A percentile compares a stretch with the other conserved stretches of the same genome.
These are phyloP conservation scores for Suillus sp. DNA, from an alignment of 768 basidiomycete species.

Conservation along the genomic window DNA sequence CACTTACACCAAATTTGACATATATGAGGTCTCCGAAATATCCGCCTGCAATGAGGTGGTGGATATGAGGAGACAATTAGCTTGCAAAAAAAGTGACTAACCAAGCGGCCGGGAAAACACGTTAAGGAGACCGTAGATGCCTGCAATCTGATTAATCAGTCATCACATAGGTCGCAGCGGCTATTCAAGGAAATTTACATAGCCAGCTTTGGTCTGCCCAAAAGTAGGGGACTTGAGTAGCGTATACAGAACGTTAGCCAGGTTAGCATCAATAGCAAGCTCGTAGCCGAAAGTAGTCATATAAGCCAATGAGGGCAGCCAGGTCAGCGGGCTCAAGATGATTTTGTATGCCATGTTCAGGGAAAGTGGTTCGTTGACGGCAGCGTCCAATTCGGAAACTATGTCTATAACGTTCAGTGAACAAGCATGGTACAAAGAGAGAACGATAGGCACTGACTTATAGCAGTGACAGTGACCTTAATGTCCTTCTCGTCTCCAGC, in stretches of 20 bases:
- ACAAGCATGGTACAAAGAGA: neutral
- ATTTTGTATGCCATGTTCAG: slow-evolving; percentile 34
- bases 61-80: neutral
- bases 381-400: slow-evolving; percentile 42
- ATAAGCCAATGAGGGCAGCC: slow-evolving; percentile 57
- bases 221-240: slow-evolving; percentile 42
- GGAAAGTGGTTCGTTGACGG: slow-evolving; percentile 49
- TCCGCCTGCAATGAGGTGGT: slow-evolving; percentile 35
- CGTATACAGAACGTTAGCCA: slow-evolving; percentile 47
- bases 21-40: slow-evolving; percentile 50
- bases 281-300: slow-evolving; percentile 60
- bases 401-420: slow-evolving; percentile 17
- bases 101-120: slow-evolving; percentile 50
- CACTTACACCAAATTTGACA: slow-evolving; percentile 39
- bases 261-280: slow-evolving; percentile 55
- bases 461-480: slow-evolving; percentile 22
- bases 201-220: slow-evolving; percentile 54
- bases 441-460: slow-evolving; percentile 8
- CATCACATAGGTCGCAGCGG: slow-evolving; percentile 10
- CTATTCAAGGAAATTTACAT: slow-evolving; percentile 40
- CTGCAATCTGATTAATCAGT: slow-evolving; percentile 25
- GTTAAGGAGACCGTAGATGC: slow-evolving; percentile 50
- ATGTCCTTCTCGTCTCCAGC: slow-evolving; percentile 32
- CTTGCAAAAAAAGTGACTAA: slow-evolving; percentile 1
- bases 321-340: slow-evolving; percentile 47